Conservation (phyloP, 2,329 filamentous ascomycete species). For the Stachybotrys chartarum region DNA sequence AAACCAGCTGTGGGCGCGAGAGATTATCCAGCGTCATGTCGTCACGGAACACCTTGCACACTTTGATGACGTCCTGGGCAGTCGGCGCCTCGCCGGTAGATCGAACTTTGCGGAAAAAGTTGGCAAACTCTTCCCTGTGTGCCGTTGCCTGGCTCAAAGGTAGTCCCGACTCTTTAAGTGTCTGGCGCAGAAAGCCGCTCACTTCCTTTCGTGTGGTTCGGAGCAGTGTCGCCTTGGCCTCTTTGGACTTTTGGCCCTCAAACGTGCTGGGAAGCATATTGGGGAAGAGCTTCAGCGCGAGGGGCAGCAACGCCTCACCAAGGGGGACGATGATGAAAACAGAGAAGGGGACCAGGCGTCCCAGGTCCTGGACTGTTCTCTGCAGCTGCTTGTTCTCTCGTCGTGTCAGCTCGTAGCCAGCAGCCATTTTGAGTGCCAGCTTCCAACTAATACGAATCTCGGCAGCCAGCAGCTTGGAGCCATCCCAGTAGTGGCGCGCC, state of each 20-base stretch:
- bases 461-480: constrained; percentile 85
- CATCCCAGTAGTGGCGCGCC: constrained; percentile 92
- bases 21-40: constrained; percentile 96
- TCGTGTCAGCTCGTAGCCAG: constrained; percentile 90
- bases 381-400: constrained; percentile 89
- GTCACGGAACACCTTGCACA: constrained; percentile 98
- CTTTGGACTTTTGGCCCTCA: constrained; percentile 84
- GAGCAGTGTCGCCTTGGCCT: constrained; percentile 75
- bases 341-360: constrained; percentile 87
- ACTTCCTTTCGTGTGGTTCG: constrained; percentile 89
- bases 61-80: constrained; percentile 88
- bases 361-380: constrained; percentile 89
- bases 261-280: constrained; percentile 97
- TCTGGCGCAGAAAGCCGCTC: constrained; percentile 80
- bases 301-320: constrained; percentile 82
- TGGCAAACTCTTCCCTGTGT: constrained; percentile 87
- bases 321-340: constrained; percentile 97
- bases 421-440: constrained; percentile 93
- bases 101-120: constrained; percentile 95
- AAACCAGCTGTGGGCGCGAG: constrained; percentile 89
- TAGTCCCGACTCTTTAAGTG: constrained; percentile 85
- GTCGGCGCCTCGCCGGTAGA: constrained; percentile 87
- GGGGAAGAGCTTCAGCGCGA: constrained; percentile 91
- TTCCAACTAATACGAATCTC: constrained; percentile 91
- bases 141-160: constrained; percentile 78